Base-by-base conservation (phyloP, 2,329 filamentous ascomycete species). In the Fonsecaea multimorphosa region DNA sequence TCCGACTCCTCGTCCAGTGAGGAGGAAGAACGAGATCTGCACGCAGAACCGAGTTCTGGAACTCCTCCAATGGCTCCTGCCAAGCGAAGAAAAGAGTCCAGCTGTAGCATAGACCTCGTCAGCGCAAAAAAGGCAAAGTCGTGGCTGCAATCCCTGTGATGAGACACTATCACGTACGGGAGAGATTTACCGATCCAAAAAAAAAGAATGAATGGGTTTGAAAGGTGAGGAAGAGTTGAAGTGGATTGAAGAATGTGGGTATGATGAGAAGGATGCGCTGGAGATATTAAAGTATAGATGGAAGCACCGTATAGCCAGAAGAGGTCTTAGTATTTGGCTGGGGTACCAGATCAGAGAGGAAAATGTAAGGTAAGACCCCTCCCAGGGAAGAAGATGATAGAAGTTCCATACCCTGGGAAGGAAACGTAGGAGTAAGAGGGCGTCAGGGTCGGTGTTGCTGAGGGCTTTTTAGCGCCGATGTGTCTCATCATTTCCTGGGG, bases 1-100 rank as follows among this genome's bases (percentile, higher is more conserved):
- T 52, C 49, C 49, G 49, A 52, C 49, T 52, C 49, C 16, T 52
- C 49, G n/a, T 52, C 49, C 49, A 38, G 36, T 11, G 36, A 38
- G 36, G 36, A 38, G 36, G 36, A 38, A 14, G 36, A 11, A 38
- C 7, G 36, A 38, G 36, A 38, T 38, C 36, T 38, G 36, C 36
- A 38, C 7, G 36, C 36, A 38, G 36, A 38, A 38, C 36, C 6
- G 12, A 38, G 36, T 38, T 14, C 36, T 14, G 12, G 36, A 38
- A 38, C 36, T 38, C 36, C 12, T 38, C 36, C 36, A 38, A 38
- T 38, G 36, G 36, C 12, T 38, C 36, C 36, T 11, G 36, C 36
- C 36, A 38, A 38, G 36, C 36, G 36, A 38, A 38, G 36, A 38
- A 38, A 38, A 38, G 36, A 38, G 36, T 38, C 36, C 36, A 38